Conservation (phyloP, 2,329 filamentous ascomycete genomes). For the Neophaeococcomyces mojaviensis region DNA sequence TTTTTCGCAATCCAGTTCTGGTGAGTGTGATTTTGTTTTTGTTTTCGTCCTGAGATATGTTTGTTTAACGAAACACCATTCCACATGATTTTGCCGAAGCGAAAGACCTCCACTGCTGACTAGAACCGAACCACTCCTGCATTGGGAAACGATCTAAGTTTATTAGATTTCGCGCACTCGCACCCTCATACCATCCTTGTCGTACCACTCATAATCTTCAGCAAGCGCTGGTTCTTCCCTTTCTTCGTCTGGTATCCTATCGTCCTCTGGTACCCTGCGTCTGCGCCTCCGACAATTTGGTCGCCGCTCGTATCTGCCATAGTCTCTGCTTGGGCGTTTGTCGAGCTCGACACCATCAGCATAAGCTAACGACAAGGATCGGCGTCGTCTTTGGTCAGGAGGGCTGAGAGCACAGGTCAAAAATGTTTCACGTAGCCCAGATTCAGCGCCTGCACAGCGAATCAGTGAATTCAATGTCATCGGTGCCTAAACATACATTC, state of each 20-base stretch:
- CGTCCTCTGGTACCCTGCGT: neutral
- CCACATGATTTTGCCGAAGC: no score
- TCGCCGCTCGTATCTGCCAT: no score
- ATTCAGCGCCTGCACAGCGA: neutral
- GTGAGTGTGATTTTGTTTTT: no score
- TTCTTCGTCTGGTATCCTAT: neutral
- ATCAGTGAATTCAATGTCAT: neutral
- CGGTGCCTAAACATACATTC: constrained; percentile 4
- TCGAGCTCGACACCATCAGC: neutral
- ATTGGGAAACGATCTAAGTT: no score
- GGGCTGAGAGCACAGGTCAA: neutral
- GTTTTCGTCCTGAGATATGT: no score
- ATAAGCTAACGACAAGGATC: constrained; percentile 2
- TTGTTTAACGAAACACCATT: no score
- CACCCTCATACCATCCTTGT: constrained; percentile 19
- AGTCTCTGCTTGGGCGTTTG: neutral
- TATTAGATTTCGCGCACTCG: constrained; percentile 20
- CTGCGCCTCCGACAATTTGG: neutral
- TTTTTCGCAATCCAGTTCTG: no score
- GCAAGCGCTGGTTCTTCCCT: neutral
- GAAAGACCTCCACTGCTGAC: neutral
- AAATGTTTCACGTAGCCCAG: neutral
- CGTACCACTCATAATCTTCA: constrained; percentile 22
- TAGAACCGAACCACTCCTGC: neutral
- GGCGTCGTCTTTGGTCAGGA: constrained; percentile 6